Percentiles rank a stretch among this genome's conserved stretches.
Conservation (phyloP, 495 filamentous ascomycete genomes). For the Cercophora scortea region DNA sequence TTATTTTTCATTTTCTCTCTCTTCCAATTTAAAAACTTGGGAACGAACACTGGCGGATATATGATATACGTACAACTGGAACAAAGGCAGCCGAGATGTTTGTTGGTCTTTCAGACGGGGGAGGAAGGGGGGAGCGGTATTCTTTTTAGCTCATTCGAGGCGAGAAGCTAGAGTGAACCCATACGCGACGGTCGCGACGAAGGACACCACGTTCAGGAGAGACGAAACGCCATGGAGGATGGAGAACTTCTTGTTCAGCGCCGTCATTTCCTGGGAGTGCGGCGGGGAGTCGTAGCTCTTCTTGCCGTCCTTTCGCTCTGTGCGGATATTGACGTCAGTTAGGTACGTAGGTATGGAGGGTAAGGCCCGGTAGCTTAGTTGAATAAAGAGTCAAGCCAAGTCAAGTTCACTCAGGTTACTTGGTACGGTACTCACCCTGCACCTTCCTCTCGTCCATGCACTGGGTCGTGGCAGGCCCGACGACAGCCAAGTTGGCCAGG, state of each 20-base stretch:
- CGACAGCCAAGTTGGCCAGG: constrained; percentile 54
- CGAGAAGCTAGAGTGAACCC: constrained; percentile 59
- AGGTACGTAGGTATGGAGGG: background rate
- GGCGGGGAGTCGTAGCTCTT: constrained; percentile 65
- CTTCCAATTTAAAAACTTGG: too few relatives aligned
- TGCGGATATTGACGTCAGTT: background rate
- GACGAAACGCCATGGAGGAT: constrained; percentile 71
- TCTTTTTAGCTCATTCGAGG: constrained; percentile 21
- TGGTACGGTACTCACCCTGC: constrained; percentile 61
- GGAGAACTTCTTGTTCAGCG: constrained; percentile 72
- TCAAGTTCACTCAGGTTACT: too few relatives aligned
- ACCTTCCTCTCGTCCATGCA: constrained; percentile 66
- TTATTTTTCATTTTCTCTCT: too few relatives aligned
- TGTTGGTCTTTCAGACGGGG: too few relatives aligned
- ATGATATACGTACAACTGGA: background rate
- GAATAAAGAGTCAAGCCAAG: too few relatives aligned
- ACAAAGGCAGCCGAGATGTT: background rate
- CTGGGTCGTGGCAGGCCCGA: constrained; percentile 65
- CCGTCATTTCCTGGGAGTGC: constrained; percentile 73
- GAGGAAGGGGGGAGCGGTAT: too few relatives aligned
- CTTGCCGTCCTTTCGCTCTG: constrained; percentile 63
- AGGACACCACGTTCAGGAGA: constrained; percentile 61
- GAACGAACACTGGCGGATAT: too few relatives aligned
- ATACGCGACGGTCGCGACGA: constrained; percentile 64
- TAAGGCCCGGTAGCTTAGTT: too few relatives aligned